Evolutionary conservation across 2,329 filamentous ascomycete species (phyloP), one percentile per base, ranked within the genome.

Genomic region (Xenosphaeropsis pyriputrescens): DNA sequence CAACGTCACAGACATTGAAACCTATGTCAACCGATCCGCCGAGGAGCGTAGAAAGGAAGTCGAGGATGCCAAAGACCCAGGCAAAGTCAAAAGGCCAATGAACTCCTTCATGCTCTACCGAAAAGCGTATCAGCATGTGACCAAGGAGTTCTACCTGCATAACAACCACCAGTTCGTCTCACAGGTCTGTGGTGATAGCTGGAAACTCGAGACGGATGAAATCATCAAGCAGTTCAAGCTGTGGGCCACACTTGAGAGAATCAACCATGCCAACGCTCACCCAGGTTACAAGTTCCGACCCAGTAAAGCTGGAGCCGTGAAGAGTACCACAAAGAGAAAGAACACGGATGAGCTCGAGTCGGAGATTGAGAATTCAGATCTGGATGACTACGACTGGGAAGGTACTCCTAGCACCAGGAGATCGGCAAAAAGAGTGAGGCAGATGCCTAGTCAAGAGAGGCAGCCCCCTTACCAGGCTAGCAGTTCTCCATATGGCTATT

Each of bases 61-160:
- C 8, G 70, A 75, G 32, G 70, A 73, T 49, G 71, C 75, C 40
- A 85, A 78, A 50, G 64, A 75, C 29, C 65, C 65, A 2, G 83
- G 83, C 18, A 86, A 88, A 55, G 72, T 96, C 47, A 85, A 89
- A 50, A 72, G 91, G 19, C 88, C 91, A 2, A 93, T 95, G 80
- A 98, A 98, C 57, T 89, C 85, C 1, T 98, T 96, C 63, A 94
- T 98, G 81, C 67, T 98, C 36, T 98, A 98, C 57, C 80, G 91
- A 32, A 94, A 91, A 47, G 85, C 85, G 6, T 95, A 85, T 54
- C 84, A 93, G 42, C 83, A 91, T 43, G 70, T 86, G 22, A 85
- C 84, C 41, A 94, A 94, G 58, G 67, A 73, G 37, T 84, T 78
- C 67, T 84, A 82, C 49, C 65, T 74, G 12, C 77, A 91, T 50